phyloP scores from a whole-genome alignment of 148 eudicot species.

The Selenicereus undatus region DNA sequence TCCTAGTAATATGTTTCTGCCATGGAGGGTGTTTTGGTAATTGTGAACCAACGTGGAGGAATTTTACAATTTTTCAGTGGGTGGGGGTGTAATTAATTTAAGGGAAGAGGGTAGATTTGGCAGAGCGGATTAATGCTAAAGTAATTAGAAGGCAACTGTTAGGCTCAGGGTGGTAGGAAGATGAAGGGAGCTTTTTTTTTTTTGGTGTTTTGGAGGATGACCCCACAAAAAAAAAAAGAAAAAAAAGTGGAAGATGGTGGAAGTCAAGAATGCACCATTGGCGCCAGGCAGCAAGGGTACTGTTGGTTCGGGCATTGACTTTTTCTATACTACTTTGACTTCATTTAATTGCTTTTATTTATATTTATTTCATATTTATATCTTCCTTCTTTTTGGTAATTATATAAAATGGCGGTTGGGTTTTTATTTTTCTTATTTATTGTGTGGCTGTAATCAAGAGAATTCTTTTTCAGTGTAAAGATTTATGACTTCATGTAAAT shows the following conservation, averaged over 20 bases:
- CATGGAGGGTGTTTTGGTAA: neutral
- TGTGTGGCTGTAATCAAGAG: neutral
- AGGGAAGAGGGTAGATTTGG: neutral
- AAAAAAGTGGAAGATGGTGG: slow-evolving; percentile 36
- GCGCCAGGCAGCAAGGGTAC: slow-evolving; percentile 38
- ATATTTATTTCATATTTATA: neutral
- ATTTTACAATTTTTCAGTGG: neutral
- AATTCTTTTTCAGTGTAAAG: neutral
- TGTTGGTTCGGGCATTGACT: slow-evolving; percentile 99
- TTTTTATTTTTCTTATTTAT: neutral
- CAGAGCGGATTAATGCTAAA: neutral
- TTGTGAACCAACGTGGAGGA: neutral
- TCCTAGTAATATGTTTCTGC: neutral
- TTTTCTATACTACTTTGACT: slow-evolving; percentile 33
- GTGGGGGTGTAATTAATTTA: neutral
- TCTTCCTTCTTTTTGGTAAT: neutral
- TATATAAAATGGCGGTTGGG: neutral
- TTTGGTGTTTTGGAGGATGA: neutral
- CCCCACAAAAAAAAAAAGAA: slow-evolving; percentile 1
- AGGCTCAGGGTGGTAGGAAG: neutral
- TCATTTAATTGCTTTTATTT: neutral
- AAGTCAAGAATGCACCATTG: slow-evolving; percentile 99
- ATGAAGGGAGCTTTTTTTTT: neutral
- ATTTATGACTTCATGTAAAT: neutral
- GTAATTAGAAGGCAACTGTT: slow-evolving; percentile 7